A percentile compares a stretch with the other conserved stretches of the same genome.
Conservation (phyloP, 345 rosid species). For the Corchorus olitorius region DNA sequence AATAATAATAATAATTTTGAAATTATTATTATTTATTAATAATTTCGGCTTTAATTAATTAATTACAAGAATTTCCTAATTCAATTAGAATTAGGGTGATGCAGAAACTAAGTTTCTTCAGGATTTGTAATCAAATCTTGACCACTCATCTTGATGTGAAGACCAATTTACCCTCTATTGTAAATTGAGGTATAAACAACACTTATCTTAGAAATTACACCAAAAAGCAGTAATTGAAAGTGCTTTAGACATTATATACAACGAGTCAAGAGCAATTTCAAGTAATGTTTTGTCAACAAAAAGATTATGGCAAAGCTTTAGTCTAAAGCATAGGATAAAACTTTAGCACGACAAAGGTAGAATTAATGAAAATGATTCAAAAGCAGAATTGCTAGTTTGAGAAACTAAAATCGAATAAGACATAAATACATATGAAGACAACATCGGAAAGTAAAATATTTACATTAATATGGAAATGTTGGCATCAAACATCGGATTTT, state of each 20-base stretch:
- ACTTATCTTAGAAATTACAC: background rate
- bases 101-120: too few species aligned
- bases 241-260: background rate
- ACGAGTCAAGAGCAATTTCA: background rate
- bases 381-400: background rate
- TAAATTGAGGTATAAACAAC: too few species aligned
- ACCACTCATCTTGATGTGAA: too few species aligned
- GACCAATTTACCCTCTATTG: too few species aligned
- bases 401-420: background rate
- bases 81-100: too few species aligned
- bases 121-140: too few species aligned
- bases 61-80: too few species aligned
- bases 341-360: slow-evolving; percentile 3
- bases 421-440: background rate
- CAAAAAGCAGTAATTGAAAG: background rate
- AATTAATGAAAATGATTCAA: background rate
- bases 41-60: too few species aligned
- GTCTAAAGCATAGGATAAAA: slow-evolving; percentile 5
- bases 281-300: background rate
- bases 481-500: background rate
- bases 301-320: background rate
- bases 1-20: too few species aligned
- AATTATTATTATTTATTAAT: too few species aligned
- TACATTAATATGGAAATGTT: background rate
- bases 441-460: background rate